Base-by-base conservation (phyloP, 1,139 yeast species). In the Saccharomyces hybrid region DNA sequence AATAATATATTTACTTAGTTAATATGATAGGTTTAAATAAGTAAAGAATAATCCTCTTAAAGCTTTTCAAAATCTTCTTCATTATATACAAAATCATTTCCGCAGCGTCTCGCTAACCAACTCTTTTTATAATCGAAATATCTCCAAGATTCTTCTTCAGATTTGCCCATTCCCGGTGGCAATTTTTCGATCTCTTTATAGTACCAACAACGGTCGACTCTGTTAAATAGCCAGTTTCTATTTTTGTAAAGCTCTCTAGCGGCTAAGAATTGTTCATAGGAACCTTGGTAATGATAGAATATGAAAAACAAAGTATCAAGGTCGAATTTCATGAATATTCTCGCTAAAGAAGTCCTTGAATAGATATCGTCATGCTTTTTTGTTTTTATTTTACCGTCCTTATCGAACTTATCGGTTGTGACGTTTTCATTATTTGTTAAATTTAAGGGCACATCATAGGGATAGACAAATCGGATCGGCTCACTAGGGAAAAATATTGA, bases 401-500 rank as follows among this genome's bases (percentile, higher is more conserved):
- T 56, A 14, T 32, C 42, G 38, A 50, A 11, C 41, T 16, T 46
- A 28, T 20, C 49, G 27, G 14, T 34, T 27, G 16, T 46, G 32
- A 14, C 48, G 26, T 28, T 41, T 25, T 49, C 49, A 27, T 32
- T 46, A 34, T 46, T 46, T 47, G 58, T 56, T 46, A 56, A 65
- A 23, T 63, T 63, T n/a, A 75, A 72, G 51, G 73, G 73, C 49
- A 72, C 66, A 52, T 77, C 73, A n/a, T 55, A 52, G 16, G 66
- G 66, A 48, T 64, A 63, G 5, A 65, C 59, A 53, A 70, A 68
- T 54, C 70, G 63, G 5, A 67, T 67, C 49, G 97, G 96, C 62
- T 89, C 97, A 67, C 86, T 93, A 2, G 99, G 99, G 73, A 90
- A 93, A 70, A 86, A 89, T 23, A 88, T 81, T 50, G 95, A 88